phyloP scores from a whole-genome alignment of 2,329 filamentous ascomycete species.

The Ceratocystis alfenasii region DNA sequence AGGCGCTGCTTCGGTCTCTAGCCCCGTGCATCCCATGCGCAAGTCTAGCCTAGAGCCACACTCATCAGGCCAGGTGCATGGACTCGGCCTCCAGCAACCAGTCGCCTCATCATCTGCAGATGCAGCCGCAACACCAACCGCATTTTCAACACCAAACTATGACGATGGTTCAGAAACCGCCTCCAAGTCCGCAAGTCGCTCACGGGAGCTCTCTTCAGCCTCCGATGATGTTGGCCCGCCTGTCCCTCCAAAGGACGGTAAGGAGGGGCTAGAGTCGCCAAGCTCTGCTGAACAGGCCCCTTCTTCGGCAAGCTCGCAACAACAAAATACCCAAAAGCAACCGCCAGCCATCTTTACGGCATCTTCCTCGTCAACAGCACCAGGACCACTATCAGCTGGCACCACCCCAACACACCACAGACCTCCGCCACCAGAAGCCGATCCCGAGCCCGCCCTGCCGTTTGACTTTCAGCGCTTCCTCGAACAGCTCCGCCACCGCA shows the following conservation, averaged over 20 bases:
- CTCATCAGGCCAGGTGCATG: conserved; percentile 40
- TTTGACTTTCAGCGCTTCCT: conserved; percentile 98
- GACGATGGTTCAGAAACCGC: conserved; percentile 25
- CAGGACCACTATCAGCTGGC: conserved; percentile 26
- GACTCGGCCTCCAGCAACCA: conserved; percentile 27
- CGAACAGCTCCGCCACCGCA: conserved; percentile 88
- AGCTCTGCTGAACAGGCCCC: conserved; percentile 12
- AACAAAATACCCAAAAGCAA: conserved; percentile 1
- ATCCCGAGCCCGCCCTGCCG: conserved; percentile 70
- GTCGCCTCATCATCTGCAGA: conserved; percentile 24
- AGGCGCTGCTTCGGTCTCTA: not conserved
- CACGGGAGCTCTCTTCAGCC: conserved; percentile 22
- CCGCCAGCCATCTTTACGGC: not conserved
- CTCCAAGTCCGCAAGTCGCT: conserved; percentile 29
- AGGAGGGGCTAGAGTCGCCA: conserved; percentile 23
- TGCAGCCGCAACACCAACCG: conserved; percentile 32
- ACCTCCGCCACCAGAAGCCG: conserved; percentile 59
- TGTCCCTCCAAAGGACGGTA: conserved; percentile 49
- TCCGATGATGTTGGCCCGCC: conserved; percentile 42
- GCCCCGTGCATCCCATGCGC: conserved; percentile 58
- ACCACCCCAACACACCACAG: conserved; percentile 45
- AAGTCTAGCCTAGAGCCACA: conserved; percentile 75
- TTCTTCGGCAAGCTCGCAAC: conserved; percentile 16
- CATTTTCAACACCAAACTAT: conserved; percentile 17
- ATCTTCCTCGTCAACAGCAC: not conserved